Evolutionary conservation across 2,329 filamentous ascomycete species (phyloP).

Genomic region (Penicillium sp.): DNA sequence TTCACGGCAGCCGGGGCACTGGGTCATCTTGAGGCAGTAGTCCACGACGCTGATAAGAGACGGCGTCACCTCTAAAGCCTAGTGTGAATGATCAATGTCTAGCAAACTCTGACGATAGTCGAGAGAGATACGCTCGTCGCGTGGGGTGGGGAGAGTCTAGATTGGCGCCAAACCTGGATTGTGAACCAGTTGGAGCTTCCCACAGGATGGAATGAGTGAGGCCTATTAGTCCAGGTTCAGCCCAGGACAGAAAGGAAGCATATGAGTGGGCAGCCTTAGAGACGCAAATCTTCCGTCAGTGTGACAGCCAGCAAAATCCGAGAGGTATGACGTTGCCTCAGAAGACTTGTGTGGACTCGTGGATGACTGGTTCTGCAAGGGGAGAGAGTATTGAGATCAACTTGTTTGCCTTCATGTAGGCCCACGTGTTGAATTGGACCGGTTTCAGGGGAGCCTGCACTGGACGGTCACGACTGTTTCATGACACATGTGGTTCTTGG

Average conservation of each 20-base stretch:
- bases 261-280: too few relatives aligned
- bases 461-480: too few relatives aligned
- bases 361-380: too few relatives aligned
- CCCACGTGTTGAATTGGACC: too few relatives aligned
- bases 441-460: too few relatives aligned
- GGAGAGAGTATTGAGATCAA: too few relatives aligned
- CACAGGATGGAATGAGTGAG: conserved; percentile 15
- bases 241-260: conserved; percentile 1
- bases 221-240: conserved; percentile 11
- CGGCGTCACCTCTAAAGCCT: conserved; percentile 9
- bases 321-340: too few relatives aligned
- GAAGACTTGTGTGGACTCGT: too few relatives aligned
- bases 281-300: too few relatives aligned
- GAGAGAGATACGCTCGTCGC: conserved; percentile 22
- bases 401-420: too few relatives aligned
- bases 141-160: conserved; percentile 19
- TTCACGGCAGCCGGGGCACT: conserved; percentile 12
- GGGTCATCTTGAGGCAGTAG: conserved; percentile 1
- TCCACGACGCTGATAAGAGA: conserved; percentile 9
- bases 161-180: conserved; percentile 8
- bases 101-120: conserved; percentile 24
- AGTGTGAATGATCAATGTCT: conserved; percentile 22
- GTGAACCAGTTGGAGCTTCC: conserved; percentile 12
- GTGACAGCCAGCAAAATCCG: too few relatives aligned
- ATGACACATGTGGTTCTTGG: too few relatives aligned